Conservation (phyloP, 495 filamentous ascomycete species). For the Echria macrotheca region DNA sequence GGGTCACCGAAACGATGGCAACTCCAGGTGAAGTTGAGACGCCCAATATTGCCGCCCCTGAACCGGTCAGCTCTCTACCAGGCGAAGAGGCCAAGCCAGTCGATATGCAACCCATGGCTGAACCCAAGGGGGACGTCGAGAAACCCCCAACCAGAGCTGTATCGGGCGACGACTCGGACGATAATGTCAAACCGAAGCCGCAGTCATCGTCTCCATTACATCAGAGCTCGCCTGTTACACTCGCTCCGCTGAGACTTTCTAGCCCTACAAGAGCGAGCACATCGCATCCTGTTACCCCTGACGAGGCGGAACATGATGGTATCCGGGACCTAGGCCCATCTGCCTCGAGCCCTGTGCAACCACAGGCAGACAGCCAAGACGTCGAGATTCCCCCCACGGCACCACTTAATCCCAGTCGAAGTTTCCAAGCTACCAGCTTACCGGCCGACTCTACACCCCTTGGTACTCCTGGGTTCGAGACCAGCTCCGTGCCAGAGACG, state of each 20-base stretch:
- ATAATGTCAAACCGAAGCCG: too few relatives aligned
- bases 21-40: constrained; percentile 15
- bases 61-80: too few relatives aligned
- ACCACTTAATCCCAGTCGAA: constrained; percentile 43
- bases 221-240: background rate
- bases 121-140: background rate
- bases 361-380: too few relatives aligned
- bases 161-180: too few relatives aligned
- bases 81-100: too few relatives aligned
- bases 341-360: too few relatives aligned
- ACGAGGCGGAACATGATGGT: too few relatives aligned
- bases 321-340: too few relatives aligned
- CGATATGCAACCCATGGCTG: background rate
- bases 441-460: constrained; percentile 20
- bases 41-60: constrained; percentile 4
- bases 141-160: background rate
- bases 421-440: constrained; percentile 14
- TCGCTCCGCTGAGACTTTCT: background rate
- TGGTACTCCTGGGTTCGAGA: constrained; percentile 41
- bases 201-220: background rate
- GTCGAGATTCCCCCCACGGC: constrained; percentile 39
- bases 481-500: constrained; percentile 51
- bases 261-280: constrained; percentile 6
- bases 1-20: constrained; percentile 54
- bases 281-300: background rate